Evolutionary conservation across 2,329 filamentous ascomycete species (phyloP), one percentile per base, ranked within the genome.

Genomic region (Teratosphaeria nubilosa): DNA sequence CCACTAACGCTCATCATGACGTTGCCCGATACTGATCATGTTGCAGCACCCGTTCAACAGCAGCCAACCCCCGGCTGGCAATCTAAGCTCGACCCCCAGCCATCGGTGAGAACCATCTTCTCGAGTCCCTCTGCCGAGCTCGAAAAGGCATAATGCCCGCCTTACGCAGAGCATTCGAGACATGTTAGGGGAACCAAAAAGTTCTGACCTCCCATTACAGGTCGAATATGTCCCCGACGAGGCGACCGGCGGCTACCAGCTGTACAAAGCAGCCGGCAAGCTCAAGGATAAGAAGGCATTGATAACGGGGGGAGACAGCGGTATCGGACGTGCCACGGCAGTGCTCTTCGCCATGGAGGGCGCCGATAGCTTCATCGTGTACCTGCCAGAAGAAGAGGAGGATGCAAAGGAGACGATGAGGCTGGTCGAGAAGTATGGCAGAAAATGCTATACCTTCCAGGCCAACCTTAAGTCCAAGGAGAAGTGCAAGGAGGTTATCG

Each of bases 341-440:
- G 80, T 92, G 16, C 78, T 94, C 0, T 94, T 86, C 66, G 88
- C 88, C 45, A 86, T 90, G 80, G 90, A 94, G 72, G 90, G 88
- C 5, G 88, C 87, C 14, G 83, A 88, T 62, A 83, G 81, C 55
- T 78, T 87, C 59, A 90, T 94, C 63, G 82, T 82, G 3, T 90
- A 94, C 66, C 78, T 91, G 0, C 84, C 86, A 0, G 82, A 87
- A 34, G 90, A 95, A 72, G 84, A 92, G 69, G 76, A 83, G 52
- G 90, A 92, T 65, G 89, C 89, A 0, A 78, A 87, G 64, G 81
- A 88, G 63, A 92, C 89, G 24, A 88, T 87, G 76, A 80, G 79
- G 68, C 74, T 80, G 48, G 86, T 91, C 0, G 84, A 91, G 69
- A 77, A 82, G 41, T 78, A 84, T 59, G 88, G 88, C 5, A 75